Percentiles rank a stretch among this genome's conserved stretches.
Conservation (phyloP, 192 early-diverging fungal genomes). For the Backusella westeae region DNA sequence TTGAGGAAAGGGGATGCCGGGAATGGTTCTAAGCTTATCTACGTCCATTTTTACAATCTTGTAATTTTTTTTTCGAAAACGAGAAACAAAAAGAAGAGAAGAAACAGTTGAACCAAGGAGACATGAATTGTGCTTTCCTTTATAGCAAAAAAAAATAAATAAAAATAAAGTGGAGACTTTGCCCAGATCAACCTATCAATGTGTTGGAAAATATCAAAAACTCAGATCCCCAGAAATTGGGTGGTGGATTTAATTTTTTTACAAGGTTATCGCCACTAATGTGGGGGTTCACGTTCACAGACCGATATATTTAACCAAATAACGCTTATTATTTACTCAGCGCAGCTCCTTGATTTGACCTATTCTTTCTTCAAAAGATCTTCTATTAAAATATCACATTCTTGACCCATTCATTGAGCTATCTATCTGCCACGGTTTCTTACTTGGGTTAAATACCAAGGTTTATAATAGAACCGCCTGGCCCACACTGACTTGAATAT, state of each 20-base stretch:
- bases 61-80: constrained; percentile 8
- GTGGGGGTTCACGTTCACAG: constrained; percentile 1
- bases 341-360: background rate
- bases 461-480: background rate
- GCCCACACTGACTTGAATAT: background rate
- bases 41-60: constrained; percentile 9
- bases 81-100: constrained; percentile 9
- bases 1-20: constrained; percentile 62
- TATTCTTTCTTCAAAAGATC: background rate
- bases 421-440: background rate
- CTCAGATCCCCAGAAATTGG: constrained; percentile 17
- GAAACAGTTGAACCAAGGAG: constrained; percentile 20
- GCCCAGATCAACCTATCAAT: background rate
- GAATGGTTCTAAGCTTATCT: constrained; percentile 27
- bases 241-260: constrained; percentile 7
- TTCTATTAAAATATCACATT: background rate
- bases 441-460: background rate
- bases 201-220: background rate
- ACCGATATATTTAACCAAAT: background rate
- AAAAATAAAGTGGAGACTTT: background rate
- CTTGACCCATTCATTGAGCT: background rate
- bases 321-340: background rate
- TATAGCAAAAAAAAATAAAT: background rate
- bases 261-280: background rate
- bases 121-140: background rate